Percentiles rank a stretch among this genome's conserved stretches.
These are phyloP conservation scores for Gentiana straminea DNA, from an alignment of 257 asterid genomes.

Conservation along the genomic window DNA sequence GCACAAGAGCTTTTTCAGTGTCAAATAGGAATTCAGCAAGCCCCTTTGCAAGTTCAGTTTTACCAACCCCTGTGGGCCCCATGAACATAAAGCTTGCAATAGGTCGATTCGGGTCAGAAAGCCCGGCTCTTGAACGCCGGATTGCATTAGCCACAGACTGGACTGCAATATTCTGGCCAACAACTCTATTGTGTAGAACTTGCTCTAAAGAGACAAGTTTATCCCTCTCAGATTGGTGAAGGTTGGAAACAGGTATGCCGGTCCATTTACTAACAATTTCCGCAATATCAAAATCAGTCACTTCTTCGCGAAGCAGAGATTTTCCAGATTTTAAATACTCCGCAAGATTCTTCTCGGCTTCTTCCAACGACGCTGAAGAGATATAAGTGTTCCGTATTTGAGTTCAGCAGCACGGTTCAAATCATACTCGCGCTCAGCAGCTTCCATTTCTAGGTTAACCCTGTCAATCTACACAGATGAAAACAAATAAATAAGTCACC, in stretches of 20 bases:
- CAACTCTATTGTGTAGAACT: slow-evolving; percentile 73
- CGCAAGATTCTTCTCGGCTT: slow-evolving; percentile 57
- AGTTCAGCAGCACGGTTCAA: slow-evolving; percentile 93
- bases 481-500: slow-evolving; percentile 7
- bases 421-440: slow-evolving; percentile 94
- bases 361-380: slow-evolving; percentile 81
- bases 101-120: slow-evolving; percentile 84
- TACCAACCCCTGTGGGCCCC: slow-evolving; percentile 98
- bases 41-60: slow-evolving; percentile 90
- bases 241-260: slow-evolving; percentile 85
- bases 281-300: slow-evolving; percentile 72
- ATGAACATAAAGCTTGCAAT: slow-evolving; percentile 97
- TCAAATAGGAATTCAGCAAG: slow-evolving; percentile 80
- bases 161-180: slow-evolving; percentile 90
- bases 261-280: slow-evolving; percentile 96
- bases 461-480: slow-evolving; percentile 72
- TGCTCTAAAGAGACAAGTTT: slow-evolving; percentile 67
- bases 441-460: slow-evolving; percentile 90
- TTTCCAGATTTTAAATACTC: slow-evolving; percentile 66
- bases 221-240: slow-evolving; percentile 88
- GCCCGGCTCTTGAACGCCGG: slow-evolving; percentile 90
- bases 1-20: slow-evolving; percentile 75
- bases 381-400: slow-evolving; percentile 70
- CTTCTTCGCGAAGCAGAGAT: slow-evolving; percentile 73
- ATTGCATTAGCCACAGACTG: slow-evolving; percentile 88